phyloP scores from a whole-genome alignment of 2,329 filamentous ascomycete genomes.

The Hypoxylon sp. region DNA sequence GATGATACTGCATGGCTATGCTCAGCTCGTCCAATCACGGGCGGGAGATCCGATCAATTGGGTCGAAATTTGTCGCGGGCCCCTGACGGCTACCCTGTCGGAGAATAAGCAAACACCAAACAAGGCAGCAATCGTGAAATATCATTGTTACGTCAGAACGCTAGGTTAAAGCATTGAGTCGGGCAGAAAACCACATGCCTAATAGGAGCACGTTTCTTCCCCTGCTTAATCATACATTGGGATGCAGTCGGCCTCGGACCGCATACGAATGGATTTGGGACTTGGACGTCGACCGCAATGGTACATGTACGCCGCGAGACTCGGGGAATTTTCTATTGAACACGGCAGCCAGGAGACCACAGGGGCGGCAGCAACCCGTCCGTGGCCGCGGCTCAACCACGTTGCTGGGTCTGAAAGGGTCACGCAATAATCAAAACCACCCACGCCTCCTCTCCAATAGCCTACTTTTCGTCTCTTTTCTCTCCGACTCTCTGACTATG shows the following conservation, averaged over 20 bases:
- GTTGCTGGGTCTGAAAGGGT: constrained; percentile 43
- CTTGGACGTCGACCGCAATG: constrained; percentile 26
- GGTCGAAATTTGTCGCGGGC: constrained; percentile 37
- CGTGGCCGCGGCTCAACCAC: constrained; percentile 43
- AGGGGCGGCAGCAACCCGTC: constrained; percentile 37
- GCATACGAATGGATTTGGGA: constrained; percentile 22
- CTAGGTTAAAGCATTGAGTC: constrained; percentile 30
- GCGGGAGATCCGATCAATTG: constrained; percentile 38
- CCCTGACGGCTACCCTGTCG: constrained; percentile 28
- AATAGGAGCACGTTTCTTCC: constrained; percentile 24
- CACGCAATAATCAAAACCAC: constrained; percentile 32
- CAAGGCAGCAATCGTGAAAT: constrained; percentile 32
- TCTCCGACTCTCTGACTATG: constrained; percentile 22
- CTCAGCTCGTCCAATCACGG: constrained; percentile 30
- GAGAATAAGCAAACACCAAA: constrained; percentile 39
- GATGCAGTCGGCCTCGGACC: constrained; percentile 31
- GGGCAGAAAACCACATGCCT: constrained; percentile 31
- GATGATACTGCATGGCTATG: constrained; percentile 28
- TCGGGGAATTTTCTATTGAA: constrained; percentile 41
- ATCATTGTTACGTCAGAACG: constrained; percentile 33
- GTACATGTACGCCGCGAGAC: constrained; percentile 38
- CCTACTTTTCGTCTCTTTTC: constrained; percentile 7
- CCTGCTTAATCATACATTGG: constrained; percentile 9
- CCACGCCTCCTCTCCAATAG: constrained; percentile 22
- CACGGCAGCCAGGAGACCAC: constrained; percentile 35